Base-by-base conservation (phyloP, 495 filamentous ascomycete genomes). In the Podospora australis region DNA sequence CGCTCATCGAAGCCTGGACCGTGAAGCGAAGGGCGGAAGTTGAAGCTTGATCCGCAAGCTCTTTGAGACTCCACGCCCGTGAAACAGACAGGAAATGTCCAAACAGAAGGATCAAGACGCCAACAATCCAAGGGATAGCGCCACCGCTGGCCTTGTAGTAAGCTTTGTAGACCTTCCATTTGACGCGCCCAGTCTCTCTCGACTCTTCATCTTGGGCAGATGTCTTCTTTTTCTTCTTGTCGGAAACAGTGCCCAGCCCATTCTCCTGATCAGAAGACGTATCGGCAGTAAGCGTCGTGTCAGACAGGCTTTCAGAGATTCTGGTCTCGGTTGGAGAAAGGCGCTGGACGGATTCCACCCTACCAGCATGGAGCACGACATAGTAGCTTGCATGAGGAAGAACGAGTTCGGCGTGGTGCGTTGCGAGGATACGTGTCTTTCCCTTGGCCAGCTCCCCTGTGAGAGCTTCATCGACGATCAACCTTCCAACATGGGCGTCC, bases 111-210 rank as follows among this genome's bases (percentile, higher is more conserved):
- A 69, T 44, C 8, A 64, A 30, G 9, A 82, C 35, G 3, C 73
- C 65, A 0, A 75, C 42, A 2, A 61, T 25, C 81, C 81, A 86
- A 39, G 73, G 72, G 30, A 64, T 53, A 14, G 66, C 59, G 1
- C 81, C 81, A 35, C 81, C 83, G 56, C 72, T 75, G 0, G 75
- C 68, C 13, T 66, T 69, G 19, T 86, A 56, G 49, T 86, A 88
- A 6, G 71, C 66, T 20, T 63, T 62, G 51, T 86, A 87, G 2
- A 86, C 70, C 3, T 47, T 44, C 28, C 69, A 60, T 35, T 75
- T 77, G 11, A 88, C 71, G 8, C 69, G 58, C 2, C 84, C 84
- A 69, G 55, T 85, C 81, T 32, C 81, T 22, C 50, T 28, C 6
- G 19, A 25, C 28, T 43, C 40, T 5, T 22, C 39, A 10, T 41